Evolutionary conservation across 2,329 filamentous ascomycete species (phyloP).

Genomic region (Cadophora luteo-olivacea): DNA sequence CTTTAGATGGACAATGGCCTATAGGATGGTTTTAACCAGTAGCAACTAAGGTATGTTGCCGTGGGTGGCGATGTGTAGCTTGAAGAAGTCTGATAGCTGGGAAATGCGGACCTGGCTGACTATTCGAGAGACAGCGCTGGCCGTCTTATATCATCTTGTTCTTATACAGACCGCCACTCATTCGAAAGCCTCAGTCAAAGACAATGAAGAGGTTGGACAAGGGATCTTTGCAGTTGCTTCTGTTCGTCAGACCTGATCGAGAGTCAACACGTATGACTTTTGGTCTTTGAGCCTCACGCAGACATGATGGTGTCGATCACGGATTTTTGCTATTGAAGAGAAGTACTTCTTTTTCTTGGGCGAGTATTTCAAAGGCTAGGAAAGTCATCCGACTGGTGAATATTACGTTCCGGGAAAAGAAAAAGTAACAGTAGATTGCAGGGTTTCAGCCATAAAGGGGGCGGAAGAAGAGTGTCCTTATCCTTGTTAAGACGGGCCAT

Average conservation of each 20-base stretch:
- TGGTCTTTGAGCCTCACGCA: constrained; percentile 12
- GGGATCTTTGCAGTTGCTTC: constrained; percentile 7
- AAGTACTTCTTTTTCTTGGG: constrained; percentile 10
- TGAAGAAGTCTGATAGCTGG: background rate
- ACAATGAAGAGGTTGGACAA: constrained; percentile 6
- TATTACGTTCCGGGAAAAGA: background rate
- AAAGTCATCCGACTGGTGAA: constrained; percentile 10
- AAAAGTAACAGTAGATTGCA: background rate
- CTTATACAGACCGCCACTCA: background rate
- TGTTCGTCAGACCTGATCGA: constrained; percentile 14
- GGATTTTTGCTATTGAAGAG: background rate
- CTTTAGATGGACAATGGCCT: background rate
- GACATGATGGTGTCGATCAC: background rate
- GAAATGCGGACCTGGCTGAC: background rate
- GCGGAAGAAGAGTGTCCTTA: background rate
- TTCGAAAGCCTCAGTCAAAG: constrained; percentile 1
- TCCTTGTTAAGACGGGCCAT: background rate
- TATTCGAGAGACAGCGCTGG: background rate
- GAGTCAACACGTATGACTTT: background rate
- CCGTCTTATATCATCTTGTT: constrained; percentile 15
- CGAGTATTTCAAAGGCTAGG: constrained; percentile 2
- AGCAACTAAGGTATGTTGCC: background rate
- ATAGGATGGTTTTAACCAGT: background rate
- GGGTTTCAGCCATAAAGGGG: background rate
- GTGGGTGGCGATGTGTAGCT: background rate